Conservation (phyloP, 148 eudicot species). For the Limonium bicolor region DNA sequence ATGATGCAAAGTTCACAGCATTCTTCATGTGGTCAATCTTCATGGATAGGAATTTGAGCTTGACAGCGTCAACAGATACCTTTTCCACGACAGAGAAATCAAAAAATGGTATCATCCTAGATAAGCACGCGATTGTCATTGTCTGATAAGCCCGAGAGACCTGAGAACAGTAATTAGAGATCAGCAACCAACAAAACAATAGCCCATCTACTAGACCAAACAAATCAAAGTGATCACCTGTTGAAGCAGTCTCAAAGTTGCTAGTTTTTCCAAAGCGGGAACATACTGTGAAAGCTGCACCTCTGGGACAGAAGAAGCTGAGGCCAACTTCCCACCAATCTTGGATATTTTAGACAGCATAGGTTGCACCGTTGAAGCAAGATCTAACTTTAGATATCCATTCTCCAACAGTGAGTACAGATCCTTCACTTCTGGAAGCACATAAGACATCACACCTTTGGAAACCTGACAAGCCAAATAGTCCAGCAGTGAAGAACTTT, state of each 20-base stretch:
- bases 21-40: constrained; percentile 79
- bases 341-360: constrained; percentile 63
- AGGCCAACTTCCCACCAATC: constrained; percentile 70
- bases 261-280: constrained; percentile 66
- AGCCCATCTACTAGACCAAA: neutral
- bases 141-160: constrained; percentile 78
- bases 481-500: no score
- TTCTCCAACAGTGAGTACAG: constrained; percentile 74
- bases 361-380: constrained; percentile 56
- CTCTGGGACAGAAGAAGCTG: constrained; percentile 85
- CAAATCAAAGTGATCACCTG: constrained; percentile 53
- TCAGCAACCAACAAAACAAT: neutral
- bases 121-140: constrained; percentile 53
- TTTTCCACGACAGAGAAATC: constrained; percentile 72
- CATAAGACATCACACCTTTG: constrained; percentile 86
- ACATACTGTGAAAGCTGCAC: constrained; percentile 68
- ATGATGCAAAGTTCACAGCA: constrained; percentile 37
- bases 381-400: constrained; percentile 60
- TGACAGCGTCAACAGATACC: constrained; percentile 83
- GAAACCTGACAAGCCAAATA: constrained; percentile 34
- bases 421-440: constrained; percentile 88
- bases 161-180: constrained; percentile 21
- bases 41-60: constrained; percentile 63
- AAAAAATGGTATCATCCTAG: constrained; percentile 71
- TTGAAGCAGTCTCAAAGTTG: constrained; percentile 69